Evolutionary conservation across 2,329 filamentous ascomycete species (phyloP), one percentile per base, ranked within the genome.

Genomic region (Aschersonia sp.): DNA sequence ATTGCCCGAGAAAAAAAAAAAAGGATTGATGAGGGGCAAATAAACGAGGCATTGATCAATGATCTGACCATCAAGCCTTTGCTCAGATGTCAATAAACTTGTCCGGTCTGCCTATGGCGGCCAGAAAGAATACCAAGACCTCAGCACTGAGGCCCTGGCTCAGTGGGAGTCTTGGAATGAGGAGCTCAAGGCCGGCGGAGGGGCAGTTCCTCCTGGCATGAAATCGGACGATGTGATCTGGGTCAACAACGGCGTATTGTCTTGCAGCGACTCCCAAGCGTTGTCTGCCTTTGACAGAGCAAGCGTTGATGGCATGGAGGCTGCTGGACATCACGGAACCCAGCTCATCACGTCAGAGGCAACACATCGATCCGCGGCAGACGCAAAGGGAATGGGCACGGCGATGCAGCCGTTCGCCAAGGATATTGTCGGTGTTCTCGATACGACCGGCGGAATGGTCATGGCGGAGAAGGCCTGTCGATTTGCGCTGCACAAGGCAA

Each of bases 81-180:
- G 12, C 6, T n/a, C 39, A 59, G 64, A 67, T 48, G 55, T 63
- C 43, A 66, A 66, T 51, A 67, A 67, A 52, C 61, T 66, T 33
- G 57, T 67, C 12, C 58, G 63, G 12, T 56, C 62, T 39, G 62
- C 65, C n/a, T 67, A 66, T 48, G 57, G 71, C 12, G 50, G 53
- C 2, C 63, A 72, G 51, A 64, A 60, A 1, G 65, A 67, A 49
- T 74, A 75, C 49, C 69, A 73, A 51, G 57, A 63, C 4, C 61
- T 75, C 6, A 63, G 68, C 0, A 51, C 63, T 10, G 67, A 73
- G 44, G 66, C 70, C 0, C 60, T 69, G 7, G 46, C 53, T 4
- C 54, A 55, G 1, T 75, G 70, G 70, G 59, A 65, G 4, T 49
- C 52, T 2, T 75, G 71, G 71, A 74, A 75, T 49, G 52, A 52